Base-by-base conservation (phyloP, 2,329 filamentous ascomycete species). In the Parasarocladium wereldwijsianum region DNA sequence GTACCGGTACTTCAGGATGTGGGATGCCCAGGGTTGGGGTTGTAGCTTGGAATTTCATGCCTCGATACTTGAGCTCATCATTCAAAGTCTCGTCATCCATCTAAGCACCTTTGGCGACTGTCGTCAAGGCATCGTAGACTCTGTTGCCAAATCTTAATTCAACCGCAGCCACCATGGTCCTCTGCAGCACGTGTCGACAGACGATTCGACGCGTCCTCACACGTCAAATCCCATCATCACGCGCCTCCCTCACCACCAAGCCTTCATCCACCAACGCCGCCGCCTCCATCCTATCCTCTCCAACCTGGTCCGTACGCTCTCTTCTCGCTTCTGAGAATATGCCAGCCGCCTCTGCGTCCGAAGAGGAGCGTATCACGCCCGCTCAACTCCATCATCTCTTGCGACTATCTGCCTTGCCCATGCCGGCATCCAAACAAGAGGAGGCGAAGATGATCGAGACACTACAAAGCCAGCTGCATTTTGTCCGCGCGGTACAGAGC, bases 381-480 rank as follows among this genome's bases (percentile, higher is more conserved):
- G 49, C 70, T 25, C 75, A 84, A 49, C 67, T 96, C 0, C 73
- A 71, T 42, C 87, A 94, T 51, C 73, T 96, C 8, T 75, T 94
- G 20, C 80, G 82, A 12, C 75, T 96, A 22, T 93, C 86, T 4
- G 86, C 87, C 10, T 75, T 98, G 0, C 85, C 87, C 0, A 65
- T 66, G 2, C 85, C 87, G 0, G 55, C 62, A 12, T 62, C 62
- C 2, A 39, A 58, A 2, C 61, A 61, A 30, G 76, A 85, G 42
- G 78, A 93, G 49, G 44, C 58, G 0, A 55, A 62, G 16, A 83
- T 93, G 70, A 65, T 93, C 4, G 48, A 66, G 14, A 86, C 77
- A 1, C 65, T 98, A 2, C 66, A 76, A 31, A 73, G 79, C 18
- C 90, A 98, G 48, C 68, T 98, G 0, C 77, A 80, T 44, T 98